Percentiles rank a stretch among this genome's conserved stretches.
phyloP scores from a whole-genome alignment of 2,329 filamentous ascomycete genomes.

The Colletotrichum cereale region DNA sequence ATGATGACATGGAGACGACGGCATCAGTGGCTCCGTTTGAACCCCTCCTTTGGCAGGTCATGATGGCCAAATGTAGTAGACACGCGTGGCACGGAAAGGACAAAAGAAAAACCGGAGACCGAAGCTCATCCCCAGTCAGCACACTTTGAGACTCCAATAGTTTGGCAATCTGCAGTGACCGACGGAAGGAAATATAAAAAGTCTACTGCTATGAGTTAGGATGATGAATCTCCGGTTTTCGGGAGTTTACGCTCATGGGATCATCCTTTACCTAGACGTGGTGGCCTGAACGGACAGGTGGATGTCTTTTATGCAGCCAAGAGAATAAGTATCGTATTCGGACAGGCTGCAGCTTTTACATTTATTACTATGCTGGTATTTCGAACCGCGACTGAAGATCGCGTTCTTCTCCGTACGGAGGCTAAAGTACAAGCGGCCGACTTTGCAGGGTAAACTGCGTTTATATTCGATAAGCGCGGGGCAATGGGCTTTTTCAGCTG shows the following conservation, averaged over 20 bases:
- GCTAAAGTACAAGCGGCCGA: neutral
- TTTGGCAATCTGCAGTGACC: conserved; percentile 40
- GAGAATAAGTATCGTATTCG: neutral
- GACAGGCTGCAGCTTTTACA: neutral
- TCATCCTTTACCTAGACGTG: too few relatives aligned
- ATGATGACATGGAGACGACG: too few relatives aligned
- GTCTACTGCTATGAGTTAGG: too few relatives aligned
- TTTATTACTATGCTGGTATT: neutral
- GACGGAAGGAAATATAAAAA: conserved; percentile 45
- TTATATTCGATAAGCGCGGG: neutral
- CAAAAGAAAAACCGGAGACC: too few relatives aligned
- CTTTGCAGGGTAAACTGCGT: neutral
- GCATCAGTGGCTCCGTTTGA: too few relatives aligned
- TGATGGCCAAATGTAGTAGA: too few relatives aligned
- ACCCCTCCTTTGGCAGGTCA: too few relatives aligned
- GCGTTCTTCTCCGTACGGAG: neutral
- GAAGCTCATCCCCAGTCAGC: too few relatives aligned
- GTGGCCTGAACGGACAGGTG: neutral
- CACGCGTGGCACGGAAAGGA: too few relatives aligned
- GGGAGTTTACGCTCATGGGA: too few relatives aligned
- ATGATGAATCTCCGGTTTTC: too few relatives aligned
- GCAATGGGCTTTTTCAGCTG: neutral
- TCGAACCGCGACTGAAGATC: neutral
- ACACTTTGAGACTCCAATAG: conserved; percentile 16
- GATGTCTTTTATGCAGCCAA: neutral